A percentile compares a stretch with the other conserved stretches of the same genome.
Evolutionary conservation across 495 filamentous ascomycete species (phyloP).

Genomic region (Talaromyces trachyspermus): DNA sequence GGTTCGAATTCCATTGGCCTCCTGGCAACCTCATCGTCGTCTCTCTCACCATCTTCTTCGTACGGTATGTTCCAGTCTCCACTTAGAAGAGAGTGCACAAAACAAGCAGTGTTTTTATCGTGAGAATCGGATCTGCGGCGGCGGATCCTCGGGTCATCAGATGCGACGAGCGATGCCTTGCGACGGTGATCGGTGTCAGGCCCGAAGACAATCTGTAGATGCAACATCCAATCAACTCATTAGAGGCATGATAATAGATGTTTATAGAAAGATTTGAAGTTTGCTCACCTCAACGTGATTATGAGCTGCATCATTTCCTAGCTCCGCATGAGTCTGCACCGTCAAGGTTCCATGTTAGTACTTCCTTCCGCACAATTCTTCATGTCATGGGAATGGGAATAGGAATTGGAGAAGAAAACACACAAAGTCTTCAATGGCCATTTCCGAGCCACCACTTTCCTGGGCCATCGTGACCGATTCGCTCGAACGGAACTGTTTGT

Average conservation of each 20-base stretch:
- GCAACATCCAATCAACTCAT: not conserved
- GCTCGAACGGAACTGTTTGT: too few relatives aligned
- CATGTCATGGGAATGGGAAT: too few relatives aligned
- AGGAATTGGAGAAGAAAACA: not conserved
- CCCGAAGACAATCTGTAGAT: conserved; percentile 64
- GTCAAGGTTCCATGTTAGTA: not conserved
- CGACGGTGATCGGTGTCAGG: conserved; percentile 64
- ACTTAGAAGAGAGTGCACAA: conserved; percentile 77
- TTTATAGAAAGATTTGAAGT: not conserved
- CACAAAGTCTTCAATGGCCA: conserved; percentile 5
- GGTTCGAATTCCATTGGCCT: conserved; percentile 13
- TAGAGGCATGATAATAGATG: not conserved
- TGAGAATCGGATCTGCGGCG: conserved; percentile 29
- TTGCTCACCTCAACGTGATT: conserved; percentile 41
- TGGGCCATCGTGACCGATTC: not conserved
- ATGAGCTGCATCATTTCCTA: conserved; percentile 35
- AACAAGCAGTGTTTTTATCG: conserved; percentile 59
- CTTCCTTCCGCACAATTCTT: not conserved
- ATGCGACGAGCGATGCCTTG: conserved; percentile 74
- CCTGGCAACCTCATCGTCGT: conserved; percentile 12
- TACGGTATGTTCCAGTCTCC: conserved; percentile 29
- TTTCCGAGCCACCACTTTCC: not conserved
- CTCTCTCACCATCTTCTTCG: conserved; percentile 15
- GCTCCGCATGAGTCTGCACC: conserved; percentile 26
- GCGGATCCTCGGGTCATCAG: conserved; percentile 37